Evolutionary conservation across 345 rosid genomes (phyloP), one percentile per base, ranked within the genome.

Genomic region (Eutrema yunnanense): DNA sequence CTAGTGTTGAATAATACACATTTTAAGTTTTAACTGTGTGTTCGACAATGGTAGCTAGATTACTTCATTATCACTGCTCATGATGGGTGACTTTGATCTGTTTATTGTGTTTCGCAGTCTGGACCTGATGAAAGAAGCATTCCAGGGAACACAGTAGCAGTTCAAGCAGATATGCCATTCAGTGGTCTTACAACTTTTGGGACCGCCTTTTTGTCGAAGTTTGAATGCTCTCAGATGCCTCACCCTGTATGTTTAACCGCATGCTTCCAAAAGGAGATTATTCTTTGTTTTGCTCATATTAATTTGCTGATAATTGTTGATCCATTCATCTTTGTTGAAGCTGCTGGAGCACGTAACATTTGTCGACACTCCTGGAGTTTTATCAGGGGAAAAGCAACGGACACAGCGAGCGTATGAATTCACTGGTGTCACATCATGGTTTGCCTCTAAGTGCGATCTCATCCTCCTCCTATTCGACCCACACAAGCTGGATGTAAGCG

Each of bases 161-260:
- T 90, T 72, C 96, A 87, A 82, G 99, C 97, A 69, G 90, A 92
- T 79, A 95, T 92, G 98, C 97, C 99, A 55, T 95, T 87, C 78
- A 84, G 80, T 79, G 99, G 98, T 59, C 90, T 92, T 37, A 92
- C 96, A 59, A 82, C 84, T 69, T 95, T 92, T 81, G 99, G 98
- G 76, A 88, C 96, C 57, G 88, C 97, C 37, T 95, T 95, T 85
- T 81, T 87, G 82, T 95, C 91, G 4, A 90, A 92, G 84, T 92
- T 92, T 81, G 90, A 92, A 84, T 95, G 99, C 71, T 92, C 99
- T 70, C 97, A 92, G 82, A 88, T 95, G 97, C 97, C 96, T 65
- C 99, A 95, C 73, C 85, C 93, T 74, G 97, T 92, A 75, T 78
- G 87, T 70, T 44, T 29, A 34, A 60, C 47, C 37, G 61, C 69